phyloP scores from a whole-genome alignment of 805 yeast genomes.

The Kregervanrija pseudodelftensis region DNA sequence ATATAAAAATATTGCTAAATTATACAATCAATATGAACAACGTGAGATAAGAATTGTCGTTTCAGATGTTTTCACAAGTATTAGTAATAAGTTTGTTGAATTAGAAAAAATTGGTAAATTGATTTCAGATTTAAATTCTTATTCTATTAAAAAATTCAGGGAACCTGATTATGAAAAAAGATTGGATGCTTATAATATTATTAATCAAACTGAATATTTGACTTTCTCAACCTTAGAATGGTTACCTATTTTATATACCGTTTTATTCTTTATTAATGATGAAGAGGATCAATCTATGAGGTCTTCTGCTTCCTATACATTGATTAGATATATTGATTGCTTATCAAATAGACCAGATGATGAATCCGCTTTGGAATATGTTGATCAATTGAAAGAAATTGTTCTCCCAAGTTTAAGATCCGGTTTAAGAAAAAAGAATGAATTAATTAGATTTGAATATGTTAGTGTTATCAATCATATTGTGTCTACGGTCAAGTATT shows the following conservation, averaged over 20 bases:
- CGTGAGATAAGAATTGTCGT: constrained; percentile 55
- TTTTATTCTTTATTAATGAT: constrained; percentile 67
- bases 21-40: constrained; percentile 55
- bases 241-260: constrained; percentile 67
- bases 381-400: constrained; percentile 40
- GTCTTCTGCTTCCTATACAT: constrained; percentile 60
- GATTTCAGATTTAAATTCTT: constrained; percentile 65
- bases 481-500: constrained; percentile 39
- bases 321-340: constrained; percentile 61
- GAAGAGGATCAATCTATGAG: constrained; percentile 75
- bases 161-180: constrained; percentile 78
- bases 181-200: constrained; percentile 53
- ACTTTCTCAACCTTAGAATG: constrained; percentile 52
- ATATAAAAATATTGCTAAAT: constrained; percentile 25
- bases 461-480: constrained; percentile 58
- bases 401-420: constrained; percentile 58
- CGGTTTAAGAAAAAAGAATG: constrained; percentile 59
- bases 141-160: constrained; percentile 49
- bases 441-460: constrained; percentile 64
- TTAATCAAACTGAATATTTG: constrained; percentile 50
- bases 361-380: constrained; percentile 24
- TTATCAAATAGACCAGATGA: constrained; percentile 25
- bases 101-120: constrained; percentile 41
- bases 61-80: constrained; percentile 48
- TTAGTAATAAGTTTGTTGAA: constrained; percentile 46